Base-by-base conservation (phyloP, 495 filamentous ascomycete genomes). In the Massariosphaeria phaeospora region DNA sequence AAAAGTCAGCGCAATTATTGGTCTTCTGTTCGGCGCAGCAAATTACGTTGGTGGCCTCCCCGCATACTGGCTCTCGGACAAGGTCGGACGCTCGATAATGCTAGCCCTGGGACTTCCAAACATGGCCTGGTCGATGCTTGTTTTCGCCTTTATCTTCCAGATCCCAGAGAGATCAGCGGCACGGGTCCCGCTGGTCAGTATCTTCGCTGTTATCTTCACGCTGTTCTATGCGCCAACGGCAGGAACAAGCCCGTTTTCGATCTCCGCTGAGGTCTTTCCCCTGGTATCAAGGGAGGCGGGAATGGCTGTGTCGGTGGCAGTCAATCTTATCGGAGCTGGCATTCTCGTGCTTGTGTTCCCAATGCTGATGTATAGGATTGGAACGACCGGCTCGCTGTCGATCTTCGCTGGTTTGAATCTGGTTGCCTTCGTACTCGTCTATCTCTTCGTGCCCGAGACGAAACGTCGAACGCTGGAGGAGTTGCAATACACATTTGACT, bases 111-210 rank as follows among this genome's bases (percentile, higher is more conserved):
- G 49, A 12, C 49, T 43, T 2, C 49, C 49, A 17, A 52, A 52
- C 27, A 52, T 44, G 36, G 49, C 49, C 7, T 52, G 49, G 49
- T 52, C 49, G 9, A 52, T 52, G 38, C 39, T 52, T 2, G 49
- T 52, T 9, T 52, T 52, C 25, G 36, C 49, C 2, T 24, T 52
- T 10, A 17, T 52, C 2, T 52, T 52, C 49, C 15, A 43, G 49
- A 30, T 52, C 17, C 36, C 36, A 2, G 49, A 52, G 15, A 33
- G 33, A 2, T 42, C 49, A n/a, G 1, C 33, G 1, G 49, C 38
- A 18, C 31, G 39, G 2, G 33, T 52, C 2, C 36, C 39, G 8
- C 21, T 52, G 49, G 27, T 52, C 12, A 31, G 24, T 10, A 43
- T 52, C 17, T 30, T 44, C 8, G 49, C 49, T n/a, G 18, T 44